A percentile compares a stretch with the other conserved stretches of the same genome.
Evolutionary conservation across 192 early-diverging fungal species (phyloP).

Genomic region (Podochytrium sp.): DNA sequence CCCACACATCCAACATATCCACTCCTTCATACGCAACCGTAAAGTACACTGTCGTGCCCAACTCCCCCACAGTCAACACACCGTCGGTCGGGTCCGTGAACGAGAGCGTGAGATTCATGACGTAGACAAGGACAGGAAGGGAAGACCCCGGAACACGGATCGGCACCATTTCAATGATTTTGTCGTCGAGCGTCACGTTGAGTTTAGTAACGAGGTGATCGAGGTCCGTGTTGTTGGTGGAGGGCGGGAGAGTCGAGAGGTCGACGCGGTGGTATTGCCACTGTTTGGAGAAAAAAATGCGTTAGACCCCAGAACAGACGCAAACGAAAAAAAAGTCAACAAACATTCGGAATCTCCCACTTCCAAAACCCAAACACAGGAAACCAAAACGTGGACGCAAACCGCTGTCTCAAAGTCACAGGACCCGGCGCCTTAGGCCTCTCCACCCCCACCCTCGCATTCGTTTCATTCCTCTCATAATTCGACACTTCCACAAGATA

Average conservation of each 20-base stretch:
- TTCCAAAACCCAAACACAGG: constrained; percentile 15
- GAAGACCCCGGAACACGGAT: not conserved
- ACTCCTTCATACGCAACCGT: not conserved
- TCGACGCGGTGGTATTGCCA: constrained; percentile 20
- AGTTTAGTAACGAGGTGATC: not conserved
- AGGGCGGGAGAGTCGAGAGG: not conserved
- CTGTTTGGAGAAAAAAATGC: not conserved
- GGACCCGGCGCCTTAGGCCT: not conserved
- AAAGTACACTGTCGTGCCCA: not conserved
- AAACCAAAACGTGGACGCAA: constrained; percentile 16
- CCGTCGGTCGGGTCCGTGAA: constrained; percentile 5
- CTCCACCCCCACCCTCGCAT: not conserved
- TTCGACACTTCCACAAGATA: constrained; percentile 1
- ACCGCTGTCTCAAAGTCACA: constrained; percentile 15
- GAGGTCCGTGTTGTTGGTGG: not conserved
- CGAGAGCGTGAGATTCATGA: not conserved
- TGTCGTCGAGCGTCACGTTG: constrained; percentile 3
- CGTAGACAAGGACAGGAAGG: constrained; percentile 11
- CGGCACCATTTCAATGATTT: constrained; percentile 2
- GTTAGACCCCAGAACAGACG: not conserved
- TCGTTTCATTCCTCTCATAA: constrained; percentile 7
- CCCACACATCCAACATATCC: not conserved
- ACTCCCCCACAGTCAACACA: not conserved
- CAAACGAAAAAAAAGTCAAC: not conserved
- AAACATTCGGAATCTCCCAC: constrained; percentile 21